Evolutionary conservation across 2,329 filamentous ascomycete species (phyloP).

Genomic region (Xylariaceae sp.): DNA sequence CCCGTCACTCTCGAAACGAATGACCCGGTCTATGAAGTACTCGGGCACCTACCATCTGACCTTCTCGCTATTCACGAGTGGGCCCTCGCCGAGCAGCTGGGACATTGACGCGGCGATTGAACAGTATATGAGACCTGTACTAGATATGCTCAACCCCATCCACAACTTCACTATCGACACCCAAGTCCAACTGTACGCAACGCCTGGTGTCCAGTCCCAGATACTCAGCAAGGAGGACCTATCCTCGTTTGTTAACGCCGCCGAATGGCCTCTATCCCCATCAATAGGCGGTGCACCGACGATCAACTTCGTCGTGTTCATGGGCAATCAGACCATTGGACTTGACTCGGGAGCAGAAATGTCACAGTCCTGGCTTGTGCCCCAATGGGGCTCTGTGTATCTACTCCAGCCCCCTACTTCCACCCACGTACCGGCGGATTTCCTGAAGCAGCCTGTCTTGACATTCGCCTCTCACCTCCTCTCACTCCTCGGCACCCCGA

Average conservation of each 20-base stretch:
- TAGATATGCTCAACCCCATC: slow-evolving; percentile 74
- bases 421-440: slow-evolving; percentile 56
- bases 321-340: slow-evolving; percentile 71
- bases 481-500: slow-evolving; percentile 79
- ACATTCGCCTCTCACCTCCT: slow-evolving; percentile 89
- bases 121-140: slow-evolving; percentile 75
- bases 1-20: slow-evolving; percentile 62
- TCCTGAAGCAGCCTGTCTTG: slow-evolving; percentile 75
- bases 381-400: slow-evolving; percentile 83
- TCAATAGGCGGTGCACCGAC: slow-evolving; percentile 92
- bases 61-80: slow-evolving; percentile 88
- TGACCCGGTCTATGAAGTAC: slow-evolving; percentile 83
- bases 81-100: slow-evolving; percentile 77
- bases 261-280: slow-evolving; percentile 93
- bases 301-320: slow-evolving; percentile 91
- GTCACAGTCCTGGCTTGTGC: slow-evolving; percentile 78
- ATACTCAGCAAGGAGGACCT: slow-evolving; percentile 80
- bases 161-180: slow-evolving; percentile 96
- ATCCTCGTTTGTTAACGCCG: slow-evolving; percentile 92
- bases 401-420: slow-evolving; percentile 48
- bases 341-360: slow-evolving; percentile 42
- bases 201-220: slow-evolving; percentile 57
- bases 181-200: slow-evolving; percentile 92
- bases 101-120: slow-evolving; percentile 79
- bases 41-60: slow-evolving; percentile 92